phyloP scores from a whole-genome alignment of 139 green algal species.

The Micromonas commoda region DNA sequence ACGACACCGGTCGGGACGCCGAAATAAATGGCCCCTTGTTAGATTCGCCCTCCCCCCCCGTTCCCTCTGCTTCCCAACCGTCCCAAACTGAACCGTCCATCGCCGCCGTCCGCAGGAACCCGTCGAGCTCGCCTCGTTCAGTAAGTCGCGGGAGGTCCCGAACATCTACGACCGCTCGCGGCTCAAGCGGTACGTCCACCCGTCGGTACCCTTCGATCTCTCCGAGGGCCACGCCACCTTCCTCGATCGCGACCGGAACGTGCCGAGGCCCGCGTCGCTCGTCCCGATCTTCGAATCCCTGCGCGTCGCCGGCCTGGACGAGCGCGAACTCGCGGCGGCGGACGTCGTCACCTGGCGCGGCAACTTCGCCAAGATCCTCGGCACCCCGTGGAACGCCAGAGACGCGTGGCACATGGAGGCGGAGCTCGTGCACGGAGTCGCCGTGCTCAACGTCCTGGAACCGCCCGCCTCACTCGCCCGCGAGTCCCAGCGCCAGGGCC shows the following conservation, averaged over 20 bases:
- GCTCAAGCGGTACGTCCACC: background rate
- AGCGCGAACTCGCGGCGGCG: slow-evolving; percentile 12
- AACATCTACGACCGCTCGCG: background rate
- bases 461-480: background rate
- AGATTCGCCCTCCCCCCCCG: no score
- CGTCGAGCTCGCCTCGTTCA: background rate
- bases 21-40: no score
- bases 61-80: no score
- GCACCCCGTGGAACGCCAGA: slow-evolving; percentile 9
- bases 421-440: slow-evolving; percentile 7
- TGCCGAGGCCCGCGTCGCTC: slow-evolving; percentile 22
- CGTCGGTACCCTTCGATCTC: slow-evolving; percentile 22
- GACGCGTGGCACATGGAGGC: slow-evolving; percentile 30
- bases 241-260: slow-evolving; percentile 22
- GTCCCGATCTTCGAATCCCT: slow-evolving; percentile 14
- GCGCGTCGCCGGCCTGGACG: background rate
- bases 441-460: slow-evolving; percentile 32
- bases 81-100: no score
- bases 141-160: background rate
- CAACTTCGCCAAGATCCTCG: slow-evolving; percentile 22
- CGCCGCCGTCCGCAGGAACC: no score
- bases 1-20: no score
- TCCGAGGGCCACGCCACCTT: slow-evolving; percentile 27
- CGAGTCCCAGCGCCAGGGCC: background rate
- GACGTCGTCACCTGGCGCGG: slow-evolving; percentile 30